These are phyloP conservation scores for Colletotrichum sp. DNA, from an alignment of 2,329 filamentous ascomycete species.

Conservation along the genomic window DNA sequence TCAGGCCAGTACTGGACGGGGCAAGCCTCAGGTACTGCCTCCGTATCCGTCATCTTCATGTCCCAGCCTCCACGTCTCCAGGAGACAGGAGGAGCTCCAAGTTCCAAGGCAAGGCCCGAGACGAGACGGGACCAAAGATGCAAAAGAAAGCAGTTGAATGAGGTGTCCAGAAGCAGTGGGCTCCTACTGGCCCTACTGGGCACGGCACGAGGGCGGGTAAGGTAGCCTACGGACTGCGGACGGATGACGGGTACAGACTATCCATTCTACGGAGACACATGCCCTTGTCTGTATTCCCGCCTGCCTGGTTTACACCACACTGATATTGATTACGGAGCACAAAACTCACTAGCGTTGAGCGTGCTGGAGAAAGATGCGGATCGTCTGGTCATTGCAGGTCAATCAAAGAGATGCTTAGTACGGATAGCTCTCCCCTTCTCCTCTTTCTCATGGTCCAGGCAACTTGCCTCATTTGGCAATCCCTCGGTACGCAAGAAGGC, in stretches of 20 bases:
- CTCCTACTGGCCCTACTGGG: constrained; percentile 12
- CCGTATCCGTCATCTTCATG: not conserved
- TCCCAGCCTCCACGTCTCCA: not conserved
- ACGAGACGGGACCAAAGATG: not conserved
- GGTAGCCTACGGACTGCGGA: not conserved
- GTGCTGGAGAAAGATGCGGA: not conserved
- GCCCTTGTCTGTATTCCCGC: constrained; percentile 6
- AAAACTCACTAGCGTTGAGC: not conserved
- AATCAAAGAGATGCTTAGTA: not conserved
- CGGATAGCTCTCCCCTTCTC: not conserved
- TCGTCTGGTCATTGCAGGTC: not conserved
- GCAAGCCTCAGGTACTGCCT: constrained; percentile 9
- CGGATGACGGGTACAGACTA: not conserved
- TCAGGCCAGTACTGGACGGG: constrained; percentile 1
- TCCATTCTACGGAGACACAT: not conserved
- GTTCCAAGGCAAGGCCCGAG: not conserved
- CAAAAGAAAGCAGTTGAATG: not conserved
- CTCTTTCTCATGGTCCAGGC: not conserved
- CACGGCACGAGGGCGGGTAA: not conserved
- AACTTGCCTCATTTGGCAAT: not conserved
- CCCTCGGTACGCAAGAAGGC: not conserved
- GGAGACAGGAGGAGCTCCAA: not conserved
- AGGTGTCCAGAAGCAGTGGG: not conserved
- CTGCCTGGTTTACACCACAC: not conserved
- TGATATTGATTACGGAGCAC: not conserved